A percentile compares a stretch with the other conserved stretches of the same genome.
Conservation (phyloP, 139 green algal genomes). For the Haematococcus sp. region DNA sequence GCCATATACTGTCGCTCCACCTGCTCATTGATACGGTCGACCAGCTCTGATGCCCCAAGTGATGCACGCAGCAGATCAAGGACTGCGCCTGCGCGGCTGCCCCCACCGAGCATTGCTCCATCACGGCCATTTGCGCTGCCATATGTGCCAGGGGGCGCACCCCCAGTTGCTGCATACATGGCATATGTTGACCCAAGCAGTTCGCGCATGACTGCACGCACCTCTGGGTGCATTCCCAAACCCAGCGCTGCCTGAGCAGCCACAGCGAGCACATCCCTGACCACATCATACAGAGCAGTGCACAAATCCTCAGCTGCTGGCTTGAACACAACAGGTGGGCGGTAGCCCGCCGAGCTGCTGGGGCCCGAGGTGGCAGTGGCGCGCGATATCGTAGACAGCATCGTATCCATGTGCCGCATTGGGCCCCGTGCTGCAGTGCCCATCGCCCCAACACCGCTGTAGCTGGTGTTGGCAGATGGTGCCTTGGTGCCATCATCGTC, state of each 20-base stretch:
- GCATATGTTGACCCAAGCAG: neutral
- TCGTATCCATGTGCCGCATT: no score
- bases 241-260: constrained; percentile 2
- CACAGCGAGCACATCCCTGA: constrained; percentile 3
- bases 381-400: no score
- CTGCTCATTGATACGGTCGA: constrained; percentile 1
- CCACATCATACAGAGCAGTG: neutral
- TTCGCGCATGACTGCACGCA: neutral
- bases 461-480: no score
- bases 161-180: neutral
- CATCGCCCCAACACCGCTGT: no score
- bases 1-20: constrained; percentile 17
- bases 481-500: no score
- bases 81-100: neutral
- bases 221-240: neutral
- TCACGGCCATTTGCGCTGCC: neutral
- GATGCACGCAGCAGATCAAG: no score
- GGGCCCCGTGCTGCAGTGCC: no score
- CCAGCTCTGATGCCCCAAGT: no score
- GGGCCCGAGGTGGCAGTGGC: no score
- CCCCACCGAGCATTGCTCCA: neutral
- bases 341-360: no score
- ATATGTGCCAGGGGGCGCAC: neutral
- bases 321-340: neutral
- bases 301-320: neutral